Base-by-base conservation (phyloP, 331 rosid species). In the Quercus lobata region DNA sequence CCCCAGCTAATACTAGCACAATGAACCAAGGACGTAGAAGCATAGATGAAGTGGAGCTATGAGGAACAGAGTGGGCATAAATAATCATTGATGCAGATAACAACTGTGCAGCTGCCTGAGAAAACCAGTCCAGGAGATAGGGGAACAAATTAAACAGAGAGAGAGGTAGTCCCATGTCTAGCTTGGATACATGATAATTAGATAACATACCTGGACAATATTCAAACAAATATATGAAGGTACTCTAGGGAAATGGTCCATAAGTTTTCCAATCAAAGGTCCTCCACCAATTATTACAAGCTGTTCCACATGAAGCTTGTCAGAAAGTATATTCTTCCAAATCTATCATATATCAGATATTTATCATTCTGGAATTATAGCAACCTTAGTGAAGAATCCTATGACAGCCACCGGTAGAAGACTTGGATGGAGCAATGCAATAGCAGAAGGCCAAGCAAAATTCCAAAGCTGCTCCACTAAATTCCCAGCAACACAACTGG, bases 391-490 rank as follows among this genome's bases (percentile, higher is more conserved):
- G 82, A 93, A 86, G 89, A 96, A 96, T 71, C 97, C 93, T 87
- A 93, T 89, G 62, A 92, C 89, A 17, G 97, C 98, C 81, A 96
- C 98, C 2, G 99, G 99, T 75, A 91, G 84, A 82, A 96, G 98
- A 87, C 99, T 96, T 24, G 97, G 91, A 81, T 96, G 95, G 75
- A 92, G 89, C 87, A 96, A 78, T 60, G 98, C 99, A 73, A 96
- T 93, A 68, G 98, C 93, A 76, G 98, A 91, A 84, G 98, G 99
- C 99, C 98, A 96, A 70, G 99, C 97, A 55, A 96, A 96, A 88
- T 84, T 90, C 99, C 99, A 96, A 82, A 93, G 90, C 78, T 96
- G 99, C 83, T 96, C 99, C 73, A 96, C 98, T 55, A 90, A 79
- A 86, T 96, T 96, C 66, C 97, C 98, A 85, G 95, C 91, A 24